Percentiles rank a stretch among this genome's conserved stretches.
phyloP scores from a whole-genome alignment of 225 moss, liverwort and hornwort genomes.

The Marchantia paleacea region DNA sequence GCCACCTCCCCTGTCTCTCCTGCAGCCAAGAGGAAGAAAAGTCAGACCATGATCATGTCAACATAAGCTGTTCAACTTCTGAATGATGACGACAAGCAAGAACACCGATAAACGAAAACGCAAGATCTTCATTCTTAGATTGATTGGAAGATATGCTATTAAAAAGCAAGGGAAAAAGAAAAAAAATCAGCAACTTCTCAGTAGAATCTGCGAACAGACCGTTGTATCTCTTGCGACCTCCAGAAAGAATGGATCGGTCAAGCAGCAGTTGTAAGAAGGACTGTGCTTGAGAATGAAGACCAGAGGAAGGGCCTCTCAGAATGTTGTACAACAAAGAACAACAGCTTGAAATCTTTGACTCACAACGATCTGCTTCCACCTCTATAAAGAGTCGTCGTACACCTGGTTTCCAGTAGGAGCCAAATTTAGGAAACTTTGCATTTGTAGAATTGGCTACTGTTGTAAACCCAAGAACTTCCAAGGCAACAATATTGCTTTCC shows the following conservation, averaged over 20 bases:
- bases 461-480: not conserved
- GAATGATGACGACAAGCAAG: not conserved
- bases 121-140: no score
- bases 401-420: conserved; percentile 35
- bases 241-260: conserved; percentile 71
- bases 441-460: not conserved
- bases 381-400: conserved; percentile 72
- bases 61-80: not conserved
- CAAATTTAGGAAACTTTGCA: not conserved
- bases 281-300: conserved; percentile 88
- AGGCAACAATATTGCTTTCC: not conserved
- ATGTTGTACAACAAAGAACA: conserved; percentile 74
- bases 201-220: conserved; percentile 40
- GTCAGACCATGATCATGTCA: not conserved
- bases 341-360: conserved; percentile 59
- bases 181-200: not conserved
- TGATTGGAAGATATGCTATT: not conserved
- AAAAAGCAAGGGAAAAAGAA: not conserved
- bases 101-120: not conserved
- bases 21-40: conserved; percentile 30
- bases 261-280: conserved; percentile 69
- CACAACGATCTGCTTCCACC: conserved; percentile 62
- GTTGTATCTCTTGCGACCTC: conserved; percentile 49
- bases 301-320: conserved; percentile 77
- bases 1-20: conserved; percentile 55